These are phyloP conservation scores for Phlebiopsis flavidoalba DNA, from an alignment of 768 basidiomycete species.

Conservation along the genomic window DNA sequence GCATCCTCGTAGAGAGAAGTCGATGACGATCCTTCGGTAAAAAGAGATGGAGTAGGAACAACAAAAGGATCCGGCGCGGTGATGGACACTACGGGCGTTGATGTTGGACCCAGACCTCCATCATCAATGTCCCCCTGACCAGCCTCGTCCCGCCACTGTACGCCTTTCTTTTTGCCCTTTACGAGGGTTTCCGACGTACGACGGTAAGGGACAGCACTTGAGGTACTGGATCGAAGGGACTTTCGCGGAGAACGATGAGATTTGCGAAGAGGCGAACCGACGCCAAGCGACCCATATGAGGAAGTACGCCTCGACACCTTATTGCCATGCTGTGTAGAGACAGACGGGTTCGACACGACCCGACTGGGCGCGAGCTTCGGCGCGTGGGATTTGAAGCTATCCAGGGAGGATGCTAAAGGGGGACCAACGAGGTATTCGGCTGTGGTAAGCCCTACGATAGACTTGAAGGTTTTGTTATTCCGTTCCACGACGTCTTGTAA, in stretches of 20 bases:
- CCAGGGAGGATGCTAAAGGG: constrained; percentile 27
- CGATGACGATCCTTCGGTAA: constrained; percentile 13
- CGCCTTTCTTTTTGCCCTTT: constrained; percentile 63
- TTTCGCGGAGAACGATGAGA: constrained; percentile 54
- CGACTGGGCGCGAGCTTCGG: constrained; percentile 37
- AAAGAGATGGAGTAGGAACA: not conserved
- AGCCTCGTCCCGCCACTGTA: constrained; percentile 85
- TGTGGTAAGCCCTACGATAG: constrained; percentile 63
- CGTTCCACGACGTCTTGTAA: constrained; percentile 53
- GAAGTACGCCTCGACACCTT: constrained; percentile 39
- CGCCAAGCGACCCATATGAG: constrained; percentile 33
- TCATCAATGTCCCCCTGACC: constrained; percentile 82
- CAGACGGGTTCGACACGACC: constrained; percentile 45
- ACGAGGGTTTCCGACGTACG: constrained; percentile 43
- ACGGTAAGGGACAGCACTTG: constrained; percentile 50
- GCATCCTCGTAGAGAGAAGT: constrained; percentile 27
- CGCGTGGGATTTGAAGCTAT: constrained; percentile 48
- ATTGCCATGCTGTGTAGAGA: constrained; percentile 28
- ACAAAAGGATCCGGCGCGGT: constrained; percentile 2
- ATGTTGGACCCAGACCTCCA: constrained; percentile 29
- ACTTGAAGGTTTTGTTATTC: constrained; percentile 66
- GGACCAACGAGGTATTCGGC: constrained; percentile 47
- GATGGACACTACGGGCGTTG: constrained; percentile 15
- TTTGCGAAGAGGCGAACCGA: constrained; percentile 37
- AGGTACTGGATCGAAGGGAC: constrained; percentile 62